Conservation (phyloP, 139 green algal species). For the Chlorella sp. region DNA sequence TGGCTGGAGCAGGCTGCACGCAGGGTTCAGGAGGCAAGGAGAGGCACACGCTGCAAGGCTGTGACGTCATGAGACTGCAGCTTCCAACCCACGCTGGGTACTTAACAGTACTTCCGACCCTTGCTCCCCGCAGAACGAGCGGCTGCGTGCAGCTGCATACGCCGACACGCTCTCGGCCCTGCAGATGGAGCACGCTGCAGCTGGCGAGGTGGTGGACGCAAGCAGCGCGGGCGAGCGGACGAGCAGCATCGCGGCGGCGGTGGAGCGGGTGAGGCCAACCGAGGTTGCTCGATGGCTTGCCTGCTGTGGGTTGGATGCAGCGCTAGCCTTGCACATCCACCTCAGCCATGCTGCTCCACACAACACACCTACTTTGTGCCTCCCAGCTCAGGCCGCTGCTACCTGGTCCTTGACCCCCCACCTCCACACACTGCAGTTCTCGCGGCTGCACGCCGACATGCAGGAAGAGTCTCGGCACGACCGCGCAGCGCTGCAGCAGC, state of each 20-base stretch:
- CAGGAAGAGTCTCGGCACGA: constrained; percentile 17
- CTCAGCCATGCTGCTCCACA: not conserved
- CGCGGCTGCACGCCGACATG: constrained; percentile 15
- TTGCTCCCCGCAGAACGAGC: not conserved
- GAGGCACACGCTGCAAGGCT: no score
- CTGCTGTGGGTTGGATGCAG: not conserved
- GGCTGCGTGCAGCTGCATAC: constrained; percentile 6
- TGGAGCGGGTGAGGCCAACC: constrained; percentile 27
- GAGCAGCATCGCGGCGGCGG: not conserved
- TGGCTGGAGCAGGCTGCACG: no score
- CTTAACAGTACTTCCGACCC: no score
- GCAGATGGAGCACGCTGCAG: constrained; percentile 1
- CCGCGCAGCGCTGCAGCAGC: constrained; percentile 6
- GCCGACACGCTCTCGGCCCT: constrained; percentile 1
- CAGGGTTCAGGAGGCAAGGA: no score
- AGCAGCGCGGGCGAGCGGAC: not conserved
- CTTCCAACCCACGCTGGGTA: no score
- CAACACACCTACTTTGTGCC: not conserved
- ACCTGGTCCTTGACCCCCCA: no score
- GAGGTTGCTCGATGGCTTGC: no score
- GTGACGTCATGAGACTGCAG: no score
- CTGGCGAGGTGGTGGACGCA: not conserved
- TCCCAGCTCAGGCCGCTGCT: not conserved
- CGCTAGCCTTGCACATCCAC: not conserved
- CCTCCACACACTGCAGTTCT: constrained; percentile 21